These are phyloP conservation scores for Lachnellula occidentalis DNA, from an alignment of 2,329 filamentous ascomycete genomes.

Conservation along the genomic window DNA sequence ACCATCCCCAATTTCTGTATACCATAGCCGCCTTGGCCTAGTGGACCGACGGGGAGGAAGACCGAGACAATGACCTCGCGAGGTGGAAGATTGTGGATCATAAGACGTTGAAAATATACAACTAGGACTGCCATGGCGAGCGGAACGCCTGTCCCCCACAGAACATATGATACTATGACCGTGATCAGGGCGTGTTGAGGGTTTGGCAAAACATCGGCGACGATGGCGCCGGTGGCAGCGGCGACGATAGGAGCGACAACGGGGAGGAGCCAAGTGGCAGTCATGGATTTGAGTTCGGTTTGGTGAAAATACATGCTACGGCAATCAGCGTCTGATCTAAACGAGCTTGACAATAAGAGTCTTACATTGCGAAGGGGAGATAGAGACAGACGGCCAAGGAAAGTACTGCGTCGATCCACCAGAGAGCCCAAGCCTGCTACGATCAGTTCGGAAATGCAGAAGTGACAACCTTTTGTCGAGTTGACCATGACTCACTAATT, in stretches of 20 bases:
- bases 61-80: conserved; percentile 63
- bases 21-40: conserved; percentile 61
- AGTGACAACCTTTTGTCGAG: too few relatives aligned
- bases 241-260: conserved; percentile 63
- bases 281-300: conserved; percentile 51
- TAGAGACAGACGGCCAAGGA: conserved; percentile 49
- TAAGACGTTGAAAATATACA: conserved; percentile 65
- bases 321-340: too few relatives aligned
- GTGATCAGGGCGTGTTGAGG: conserved; percentile 53
- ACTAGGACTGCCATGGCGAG: conserved; percentile 58
- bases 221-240: conserved; percentile 56
- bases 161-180: conserved; percentile 58
- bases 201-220: conserved; percentile 55
- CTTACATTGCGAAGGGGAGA: conserved; percentile 51
- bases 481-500: conserved; percentile 32
- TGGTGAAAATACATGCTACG: conserved; percentile 31
- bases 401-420: conserved; percentile 51
- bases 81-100: conserved; percentile 59
- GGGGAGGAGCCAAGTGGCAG: conserved; percentile 59
- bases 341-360: too few relatives aligned
- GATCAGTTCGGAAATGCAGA: too few relatives aligned
- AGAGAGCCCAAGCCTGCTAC: conserved; percentile 47
- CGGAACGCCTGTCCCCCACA: conserved; percentile 61
- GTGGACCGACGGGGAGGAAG: conserved; percentile 61
- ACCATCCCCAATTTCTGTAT: conserved; percentile 39